Percentiles rank a stretch among this genome's conserved stretches.
These are phyloP conservation scores for Irpex sp. DNA, from an alignment of 1,284 basidiomycete species.

Conservation along the genomic window DNA sequence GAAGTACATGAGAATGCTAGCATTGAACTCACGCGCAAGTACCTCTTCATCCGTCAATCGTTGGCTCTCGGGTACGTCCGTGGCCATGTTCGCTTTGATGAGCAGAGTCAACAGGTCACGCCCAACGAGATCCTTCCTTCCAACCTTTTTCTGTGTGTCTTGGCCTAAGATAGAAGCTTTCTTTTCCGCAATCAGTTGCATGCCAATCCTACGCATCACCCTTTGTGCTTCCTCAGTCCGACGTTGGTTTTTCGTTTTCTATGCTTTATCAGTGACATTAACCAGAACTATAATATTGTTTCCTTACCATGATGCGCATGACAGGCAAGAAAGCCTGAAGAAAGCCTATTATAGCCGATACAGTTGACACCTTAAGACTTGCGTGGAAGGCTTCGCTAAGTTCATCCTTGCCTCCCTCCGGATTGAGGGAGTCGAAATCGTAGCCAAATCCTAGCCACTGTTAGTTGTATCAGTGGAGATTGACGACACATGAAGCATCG, in stretches of 20 bases:
- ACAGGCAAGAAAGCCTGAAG: slow-evolving; percentile 36
- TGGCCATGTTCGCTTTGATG: slow-evolving; percentile 46
- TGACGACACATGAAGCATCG: neutral
- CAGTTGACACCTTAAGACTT: slow-evolving; percentile 30
- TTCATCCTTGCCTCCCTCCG: slow-evolving; percentile 35
- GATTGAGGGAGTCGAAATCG: slow-evolving; percentile 47
- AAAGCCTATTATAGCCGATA: slow-evolving; percentile 27
- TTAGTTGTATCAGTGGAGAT: neutral
- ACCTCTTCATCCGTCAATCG: slow-evolving; percentile 52
- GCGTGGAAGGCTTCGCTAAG: slow-evolving; percentile 44
- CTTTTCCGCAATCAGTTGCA: slow-evolving; percentile 36
- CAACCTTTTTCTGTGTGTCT: slow-evolving; percentile 22
- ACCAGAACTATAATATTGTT: neutral
- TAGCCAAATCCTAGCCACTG: slow-evolving; percentile 11
- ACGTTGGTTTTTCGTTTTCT: slow-evolving; percentile 28
- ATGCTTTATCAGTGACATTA: neutral
- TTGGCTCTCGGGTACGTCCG: slow-evolving; percentile 39
- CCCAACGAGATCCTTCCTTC: slow-evolving; percentile 14
- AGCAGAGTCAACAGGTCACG: slow-evolving; percentile 31
- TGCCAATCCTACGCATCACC: slow-evolving; percentile 33
- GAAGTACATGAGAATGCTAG: neutral
- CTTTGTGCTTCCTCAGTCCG: slow-evolving; percentile 20
- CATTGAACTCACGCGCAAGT: slow-evolving; percentile 42
- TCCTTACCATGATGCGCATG: slow-evolving; percentile 40
- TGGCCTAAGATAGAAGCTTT: slow-evolving; percentile 28